Base-by-base conservation (phyloP, 495 filamentous ascomycete species). In the Pseudomonodictys pantanalensis region DNA sequence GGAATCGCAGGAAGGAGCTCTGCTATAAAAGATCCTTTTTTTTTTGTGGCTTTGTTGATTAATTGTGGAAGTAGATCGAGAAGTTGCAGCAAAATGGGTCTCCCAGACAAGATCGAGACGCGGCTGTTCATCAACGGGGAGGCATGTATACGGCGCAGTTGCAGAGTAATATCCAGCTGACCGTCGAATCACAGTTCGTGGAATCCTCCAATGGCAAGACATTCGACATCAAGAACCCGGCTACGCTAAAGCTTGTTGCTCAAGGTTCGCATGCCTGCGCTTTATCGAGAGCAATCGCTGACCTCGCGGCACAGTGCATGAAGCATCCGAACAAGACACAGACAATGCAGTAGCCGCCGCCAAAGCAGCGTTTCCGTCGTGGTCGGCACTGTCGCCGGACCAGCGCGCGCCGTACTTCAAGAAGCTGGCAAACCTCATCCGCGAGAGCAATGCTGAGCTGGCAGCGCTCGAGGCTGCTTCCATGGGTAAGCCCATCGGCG, bases 271-370 rank as follows among this genome's bases (percentile, higher is more conserved):
- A 26, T 5, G 12, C 22, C 52, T 28, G 29, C 2, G 9, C n/a
- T 9, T 47, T 20, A 2, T 22, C 10, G 12, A 11, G 6, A 12
- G n/a, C 6, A 10, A 17, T 43, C n/a, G 1, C 3, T 38, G 48
- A 46, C 56, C 45, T 56, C 45, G 42, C 53, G n/a, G 26, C 61
- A 4, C 55, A 74, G 68, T 82, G 48, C 71, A 76, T 44, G 75
- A 79, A 64, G 79, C 82, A 11, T 77, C 64, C 12, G 71, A 70
- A 30, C 67, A 76, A 3, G 83, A 88, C 60, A 75, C 80, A 59
- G 77, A 86, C 68, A 68, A 64, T 1, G 83, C 84, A 12, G 81
- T 86, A 1, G 76, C 76, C 3, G 78, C 83, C 12, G 85, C 84
- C 25, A 79, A 80, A 54, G 76, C 75, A 3, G 82, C 85, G 7